These are phyloP conservation scores for Primulina eburnea DNA, from an alignment of 257 asterid genomes.

Conservation along the genomic window DNA sequence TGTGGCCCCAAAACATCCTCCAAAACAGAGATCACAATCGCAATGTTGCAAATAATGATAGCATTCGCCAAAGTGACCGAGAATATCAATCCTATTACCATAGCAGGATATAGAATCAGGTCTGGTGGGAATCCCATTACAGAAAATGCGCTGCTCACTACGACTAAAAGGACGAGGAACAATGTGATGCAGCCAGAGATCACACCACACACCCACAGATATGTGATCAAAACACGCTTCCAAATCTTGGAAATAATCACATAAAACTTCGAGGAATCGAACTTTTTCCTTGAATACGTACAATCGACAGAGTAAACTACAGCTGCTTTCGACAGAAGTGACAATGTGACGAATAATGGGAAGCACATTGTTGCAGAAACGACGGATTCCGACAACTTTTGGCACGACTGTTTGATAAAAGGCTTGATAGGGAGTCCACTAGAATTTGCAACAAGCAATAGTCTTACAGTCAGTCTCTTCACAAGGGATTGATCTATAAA, in stretches of 20 bases:
- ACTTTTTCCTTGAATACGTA: conserved; percentile 67
- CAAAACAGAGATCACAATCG: conserved; percentile 76
- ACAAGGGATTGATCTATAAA: conserved; percentile 64
- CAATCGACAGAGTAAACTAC: conserved; percentile 86
- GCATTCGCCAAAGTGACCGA: conserved; percentile 71
- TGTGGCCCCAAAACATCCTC: conserved; percentile 84
- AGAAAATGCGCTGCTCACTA: conserved; percentile 33
- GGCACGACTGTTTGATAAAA: conserved; percentile 65
- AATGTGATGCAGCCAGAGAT: conserved; percentile 55
- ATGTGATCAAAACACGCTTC: conserved; percentile 67
- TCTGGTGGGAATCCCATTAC: conserved; percentile 75
- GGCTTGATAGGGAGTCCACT: conserved; percentile 79
- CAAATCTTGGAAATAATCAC: conserved; percentile 58
- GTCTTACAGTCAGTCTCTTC: conserved; percentile 44
- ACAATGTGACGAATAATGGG: conserved; percentile 63
- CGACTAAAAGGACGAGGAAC: conserved; percentile 50
- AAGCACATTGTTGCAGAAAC: conserved; percentile 61
- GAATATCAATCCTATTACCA: conserved; percentile 65
- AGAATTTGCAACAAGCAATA: conserved; percentile 63
- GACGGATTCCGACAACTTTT: conserved; percentile 61
- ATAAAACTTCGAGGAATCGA: conserved; percentile 50
- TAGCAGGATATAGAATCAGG: conserved; percentile 72
- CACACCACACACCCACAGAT: conserved; percentile 64
- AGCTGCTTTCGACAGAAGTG: conserved; percentile 76
- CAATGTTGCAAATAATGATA: conserved; percentile 68